These are phyloP conservation scores for Parietaria judaica DNA, from an alignment of 306 rosid genomes.

Conservation along the genomic window DNA sequence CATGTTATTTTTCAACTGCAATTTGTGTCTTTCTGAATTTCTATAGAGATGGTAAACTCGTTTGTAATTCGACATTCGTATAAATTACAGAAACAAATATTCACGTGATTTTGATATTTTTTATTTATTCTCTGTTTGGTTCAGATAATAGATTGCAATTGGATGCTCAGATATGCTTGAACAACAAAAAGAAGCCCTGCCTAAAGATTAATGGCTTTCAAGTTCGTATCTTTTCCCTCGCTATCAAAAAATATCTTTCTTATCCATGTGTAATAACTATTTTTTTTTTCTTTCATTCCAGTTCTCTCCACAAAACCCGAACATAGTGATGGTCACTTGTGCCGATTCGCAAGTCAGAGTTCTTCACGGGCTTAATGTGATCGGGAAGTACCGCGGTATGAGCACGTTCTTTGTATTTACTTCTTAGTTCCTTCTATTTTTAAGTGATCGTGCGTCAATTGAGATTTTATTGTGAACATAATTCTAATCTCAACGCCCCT, in stretches of 20 bases:
- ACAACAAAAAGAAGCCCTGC: conserved; percentile 68
- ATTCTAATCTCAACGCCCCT: conserved; percentile 18
- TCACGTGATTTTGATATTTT: neutral
- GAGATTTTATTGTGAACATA: neutral
- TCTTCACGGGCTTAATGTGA: conserved; percentile 62
- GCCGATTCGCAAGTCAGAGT: conserved; percentile 85
- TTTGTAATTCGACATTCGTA: neutral
- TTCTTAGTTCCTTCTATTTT: neutral
- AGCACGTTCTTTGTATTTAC: neutral
- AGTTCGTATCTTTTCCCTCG: conserved; percentile 34
- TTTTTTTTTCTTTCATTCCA: conserved; percentile 28
- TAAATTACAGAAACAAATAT: too few species aligned
- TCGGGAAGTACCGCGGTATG: conserved; percentile 77
- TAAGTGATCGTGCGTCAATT: neutral
- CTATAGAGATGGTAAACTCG: too few species aligned
- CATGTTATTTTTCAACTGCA: neutral
- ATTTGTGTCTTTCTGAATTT: too few species aligned
- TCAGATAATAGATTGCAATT: conserved; percentile 65
- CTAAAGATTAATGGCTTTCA: conserved; percentile 84
- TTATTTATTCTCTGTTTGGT: conserved; percentile 19
- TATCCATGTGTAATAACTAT: neutral
- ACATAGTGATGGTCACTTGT: conserved; percentile 73
- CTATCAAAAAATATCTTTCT: neutral
- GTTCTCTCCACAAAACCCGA: conserved; percentile 68
- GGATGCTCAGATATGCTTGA: conserved; percentile 51